Base-by-base conservation (phyloP, 805 yeast species). In the Jamesozyma spencerorum region DNA sequence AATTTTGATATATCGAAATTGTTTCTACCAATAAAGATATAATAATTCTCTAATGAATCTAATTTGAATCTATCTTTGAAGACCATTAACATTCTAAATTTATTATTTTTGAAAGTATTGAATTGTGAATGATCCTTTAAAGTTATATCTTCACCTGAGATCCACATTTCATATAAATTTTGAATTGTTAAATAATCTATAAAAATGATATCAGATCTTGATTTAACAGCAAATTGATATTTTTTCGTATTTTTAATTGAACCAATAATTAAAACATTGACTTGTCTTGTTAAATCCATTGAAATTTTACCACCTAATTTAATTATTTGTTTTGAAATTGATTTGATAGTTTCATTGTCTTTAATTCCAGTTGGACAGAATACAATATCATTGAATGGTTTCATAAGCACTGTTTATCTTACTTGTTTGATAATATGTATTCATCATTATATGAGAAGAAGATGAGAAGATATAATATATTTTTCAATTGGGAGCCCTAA, bases 221-320 rank as follows among this genome's bases (percentile, higher is more conserved):
- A 40, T 35, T 51, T 51, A 2, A 53, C 57, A 15, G 57, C 54
- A 34, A 50, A 59, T 30, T 50, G 47, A 37, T 55, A 59, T 31
- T 59, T 59, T 34, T 49, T 47, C 13, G 64, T 53, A 18, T 47
- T 7, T 24, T 19, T 22, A 12, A 34, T 20, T 31, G 67, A 68
- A 1, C 85, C 86, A 24, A 80, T 79, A 4, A 82, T 66, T 19
- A 82, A 58, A 31, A 73, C 72, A 39, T 72, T 69, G 2, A 75
- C 79, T 53, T 77, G 79, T 36, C 77, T 72, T 65, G 79, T 75
- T 47, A 81, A 58, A 50, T 80, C 80, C 32, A 68, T 68, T 43
- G 70, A 67, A 47, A 69, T 74, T 8, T 50, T 53, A 1, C 87
- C 88, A 6, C 88, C 90, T 56, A 81, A 65, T 7, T 69, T 62